Conservation (phyloP, 768 basidiomycete species). For the Rhizopogon rudus region DNA sequence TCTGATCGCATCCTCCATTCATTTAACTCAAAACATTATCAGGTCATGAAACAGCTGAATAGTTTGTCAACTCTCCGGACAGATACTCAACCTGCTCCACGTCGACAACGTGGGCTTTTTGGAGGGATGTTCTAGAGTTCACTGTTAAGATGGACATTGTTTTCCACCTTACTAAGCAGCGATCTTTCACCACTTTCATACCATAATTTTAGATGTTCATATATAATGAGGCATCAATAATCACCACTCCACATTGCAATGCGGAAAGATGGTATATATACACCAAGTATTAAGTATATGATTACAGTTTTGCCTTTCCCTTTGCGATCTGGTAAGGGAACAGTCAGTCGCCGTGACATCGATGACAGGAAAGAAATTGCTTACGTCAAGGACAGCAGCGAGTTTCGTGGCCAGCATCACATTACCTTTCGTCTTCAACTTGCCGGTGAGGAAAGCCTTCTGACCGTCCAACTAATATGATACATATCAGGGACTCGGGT, state of each 20-base stretch:
- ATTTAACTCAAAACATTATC: constrained; percentile 4
- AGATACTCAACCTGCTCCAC: constrained; percentile 69
- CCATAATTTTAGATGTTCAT: background rate
- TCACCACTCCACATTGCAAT: constrained; percentile 11
- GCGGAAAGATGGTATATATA: background rate
- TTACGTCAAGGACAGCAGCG: constrained; percentile 74
- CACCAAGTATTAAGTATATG: constrained; percentile 1
- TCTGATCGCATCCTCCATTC: background rate
- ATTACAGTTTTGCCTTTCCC: constrained; percentile 39
- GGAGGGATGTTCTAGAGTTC: constrained; percentile 58
- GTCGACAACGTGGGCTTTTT: constrained; percentile 76
- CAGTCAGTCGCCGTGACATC: background rate
- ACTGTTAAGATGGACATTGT: background rate
- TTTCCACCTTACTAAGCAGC: background rate
- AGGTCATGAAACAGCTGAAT: constrained; percentile 97
- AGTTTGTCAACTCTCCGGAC: constrained; percentile 84
- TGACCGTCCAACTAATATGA: constrained; percentile 73
- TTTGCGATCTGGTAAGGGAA: constrained; percentile 22
- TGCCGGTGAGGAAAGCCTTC: constrained; percentile 95
- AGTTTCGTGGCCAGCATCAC: constrained; percentile 95
- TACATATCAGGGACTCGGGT: background rate
- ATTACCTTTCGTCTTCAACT: constrained; percentile 88
- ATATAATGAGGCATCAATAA: constrained; percentile 13
- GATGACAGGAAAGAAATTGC: constrained; percentile 10
- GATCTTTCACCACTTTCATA: constrained; percentile 2